phyloP scores from a whole-genome alignment of 2,329 filamentous ascomycete species.

The Bertia moriformis region DNA sequence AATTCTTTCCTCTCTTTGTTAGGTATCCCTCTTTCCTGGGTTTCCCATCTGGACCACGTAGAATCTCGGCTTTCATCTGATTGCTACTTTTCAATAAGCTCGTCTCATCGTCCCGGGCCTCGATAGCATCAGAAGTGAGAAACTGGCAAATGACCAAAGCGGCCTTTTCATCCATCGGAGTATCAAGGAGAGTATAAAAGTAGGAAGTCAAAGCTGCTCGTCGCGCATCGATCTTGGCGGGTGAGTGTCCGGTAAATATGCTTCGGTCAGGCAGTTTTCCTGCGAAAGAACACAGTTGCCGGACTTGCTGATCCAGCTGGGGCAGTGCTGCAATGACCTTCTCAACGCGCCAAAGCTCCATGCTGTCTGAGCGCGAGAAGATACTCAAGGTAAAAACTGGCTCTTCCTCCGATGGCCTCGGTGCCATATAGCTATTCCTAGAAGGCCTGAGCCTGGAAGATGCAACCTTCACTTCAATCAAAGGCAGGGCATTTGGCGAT shows the following conservation, averaged over 20 bases:
- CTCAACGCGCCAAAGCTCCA: constrained; percentile 85
- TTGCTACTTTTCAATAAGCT: constrained; percentile 18
- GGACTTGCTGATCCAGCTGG: constrained; percentile 70
- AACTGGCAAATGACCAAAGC: constrained; percentile 78
- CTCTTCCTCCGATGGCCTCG: constrained; percentile 74
- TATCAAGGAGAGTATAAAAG: constrained; percentile 72
- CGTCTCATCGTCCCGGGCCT: constrained; percentile 44
- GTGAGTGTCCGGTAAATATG: constrained; percentile 82
- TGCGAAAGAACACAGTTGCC: constrained; percentile 56
- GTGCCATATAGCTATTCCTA: constrained; percentile 65
- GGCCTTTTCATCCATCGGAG: constrained; percentile 61
- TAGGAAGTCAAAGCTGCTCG: constrained; percentile 70
- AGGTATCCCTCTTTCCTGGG: constrained; percentile 76
- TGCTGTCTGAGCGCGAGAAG: constrained; percentile 59
- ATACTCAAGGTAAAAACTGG: constrained; percentile 86
- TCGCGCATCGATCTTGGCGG: constrained; percentile 80
- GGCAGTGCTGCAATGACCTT: constrained; percentile 73
- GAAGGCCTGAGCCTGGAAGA: constrained; percentile 93
- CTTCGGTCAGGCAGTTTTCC: constrained; percentile 70
- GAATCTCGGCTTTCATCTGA: constrained; percentile 19
- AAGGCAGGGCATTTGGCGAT: constrained; percentile 74
- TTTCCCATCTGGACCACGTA: constrained; percentile 41
- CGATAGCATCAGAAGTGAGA: constrained; percentile 54
- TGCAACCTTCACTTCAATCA: constrained; percentile 72
- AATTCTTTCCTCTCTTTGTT: constrained; percentile 95